Base-by-base conservation (phyloP, 192 early-diverging fungal species). In the Coemansia sp. region DNA sequence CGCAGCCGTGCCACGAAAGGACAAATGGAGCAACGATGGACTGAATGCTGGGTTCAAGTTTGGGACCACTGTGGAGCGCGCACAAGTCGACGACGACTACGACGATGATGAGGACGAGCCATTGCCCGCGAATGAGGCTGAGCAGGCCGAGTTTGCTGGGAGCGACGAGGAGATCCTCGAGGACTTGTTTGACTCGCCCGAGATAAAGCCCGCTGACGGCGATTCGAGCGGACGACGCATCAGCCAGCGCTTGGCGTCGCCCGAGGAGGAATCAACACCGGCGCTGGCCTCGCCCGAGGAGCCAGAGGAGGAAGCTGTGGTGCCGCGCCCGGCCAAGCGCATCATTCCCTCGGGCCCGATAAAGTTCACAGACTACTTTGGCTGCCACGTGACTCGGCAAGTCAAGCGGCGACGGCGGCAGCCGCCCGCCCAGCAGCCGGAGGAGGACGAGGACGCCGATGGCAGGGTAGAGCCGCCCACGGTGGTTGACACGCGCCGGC, bases 11-110 rank as follows among this genome's bases (percentile, higher is more conserved):
- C 49, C 71, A 19, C 56, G 56, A 58, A 58, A 32, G 22, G 62
- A 40, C 27, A 71, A 46, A 17, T 75, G 66, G 73, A 11, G n/a
- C 14, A 31, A 60, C 37, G 56, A 58, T 9, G 39, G 36, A 3
- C 56, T 59, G 47, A 20, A 5, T 11, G 11, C 51, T 43, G 15
- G 20, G 54, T 45, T 32, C 53, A n/a, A 42, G 53, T 11, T 59
- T 60, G 43, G 39, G n/a, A 11, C 53, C 12, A 58, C 70, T 8
- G 47, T 60, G 5, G 64, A 45, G 62, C 69, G 74, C 15, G 85
- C 83, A 17, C 84, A 86, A 42, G 73, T 86, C 12, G 86, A 89
- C 51, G 76, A 85, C 10, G 83, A 88, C 58, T 85, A 87, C 25
- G 86, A 88, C 27, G 75, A 85, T 22, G 80, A 87, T 2, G 70